Base-by-base conservation (phyloP, 169 alveolate genomes). In the Babesia microti region DNA sequence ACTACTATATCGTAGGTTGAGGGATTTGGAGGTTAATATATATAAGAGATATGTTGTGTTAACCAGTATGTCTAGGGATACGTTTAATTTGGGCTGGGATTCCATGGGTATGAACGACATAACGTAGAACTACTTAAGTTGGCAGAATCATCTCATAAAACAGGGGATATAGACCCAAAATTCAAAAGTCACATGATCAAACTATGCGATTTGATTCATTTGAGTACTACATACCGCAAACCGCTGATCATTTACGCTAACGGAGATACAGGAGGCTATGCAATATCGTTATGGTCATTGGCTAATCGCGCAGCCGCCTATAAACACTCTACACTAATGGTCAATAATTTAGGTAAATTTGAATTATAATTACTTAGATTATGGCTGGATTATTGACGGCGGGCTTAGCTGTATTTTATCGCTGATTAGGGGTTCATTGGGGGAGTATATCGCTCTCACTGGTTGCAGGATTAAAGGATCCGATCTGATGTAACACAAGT, bases 241-340 rank as follows among this genome's bases (percentile, higher is more conserved):
- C 86, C 86, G 12, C 48, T 76, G 23, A 32, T 76, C 12, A 50
- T 63, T 1, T 76, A 76, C 30, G 75, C 80, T 19, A 76, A 76
- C 44, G 86, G 86, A 2, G 46, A 34, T 40, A 61, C 51, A 56
- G 68, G 59, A 39, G 79, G 82, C 3, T 76, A 59, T 29, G 80
- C 69, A 1, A 55, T 75, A 22, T 61, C 63, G 30, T 32, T 76
- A 32, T 47, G 67, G 12, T 69, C 72, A 21, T 41, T 76, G 15
- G 65, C 86, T 4, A 66, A 61, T 48, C 39, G 48, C 7, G 58
- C 79, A 36, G 47, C 86, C 5, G 57, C 81, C 6, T 59, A 70
- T 44, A 40, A 59, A 6, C 86, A 76, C 44, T 70, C 83, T 1
- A 29, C 51, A 6, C 9, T 54, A 21, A 42, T 1, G 4, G 22